Evolutionary conservation across 768 basidiomycete species (phyloP), one percentile per base, ranked within the genome.

Genomic region (Rhizopogon vesiculosus): DNA sequence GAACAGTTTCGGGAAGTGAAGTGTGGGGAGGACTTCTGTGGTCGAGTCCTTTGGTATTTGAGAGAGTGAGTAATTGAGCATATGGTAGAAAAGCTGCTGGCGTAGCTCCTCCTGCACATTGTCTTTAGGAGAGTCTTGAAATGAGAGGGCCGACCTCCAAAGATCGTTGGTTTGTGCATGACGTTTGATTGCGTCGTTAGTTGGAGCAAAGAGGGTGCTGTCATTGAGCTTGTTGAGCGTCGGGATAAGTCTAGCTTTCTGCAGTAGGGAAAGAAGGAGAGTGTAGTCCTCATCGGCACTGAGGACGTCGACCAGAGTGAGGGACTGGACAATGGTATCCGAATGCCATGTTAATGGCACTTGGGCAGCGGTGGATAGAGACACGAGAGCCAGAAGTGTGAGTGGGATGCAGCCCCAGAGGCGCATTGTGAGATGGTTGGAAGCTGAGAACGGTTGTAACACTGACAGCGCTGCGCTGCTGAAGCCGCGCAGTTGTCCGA

Each of bases 1-100:
- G 3, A 75, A 72, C 40, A 70, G 71, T 29, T 76, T 79, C n/a
- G 92, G 91, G 65, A 78, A 93, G 64, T 85, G 85, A 5, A 93
- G 74, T 2, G 91, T 93, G 58, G 78, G 59, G 59, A 81, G 77
- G 9, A 76, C 74, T 42, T 72, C 61, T 5, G 56, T 66, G 9
- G 74, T 67, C 19, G 72, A 62, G 9, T 74, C 64, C 31, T 79
- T 70, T 29, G 83, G 76, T 15, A 76, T 56, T 25, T 69, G 62
- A 18, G 78, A 62, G 31, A 97, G 66, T 6, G 89, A 83, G 68
- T 84, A 84, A 70, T 98, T 97, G 61, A 98, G 77, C 44, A 98
- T 72, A 70, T 98, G 97, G 68, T 98, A 98, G 64, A 98, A 86
- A 51, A 99, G 79, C 64, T 95, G 88, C 64, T 97, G 94, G 52